phyloP scores from a whole-genome alignment of 2,329 filamentous ascomycete genomes.

The Ustulina deusta region DNA sequence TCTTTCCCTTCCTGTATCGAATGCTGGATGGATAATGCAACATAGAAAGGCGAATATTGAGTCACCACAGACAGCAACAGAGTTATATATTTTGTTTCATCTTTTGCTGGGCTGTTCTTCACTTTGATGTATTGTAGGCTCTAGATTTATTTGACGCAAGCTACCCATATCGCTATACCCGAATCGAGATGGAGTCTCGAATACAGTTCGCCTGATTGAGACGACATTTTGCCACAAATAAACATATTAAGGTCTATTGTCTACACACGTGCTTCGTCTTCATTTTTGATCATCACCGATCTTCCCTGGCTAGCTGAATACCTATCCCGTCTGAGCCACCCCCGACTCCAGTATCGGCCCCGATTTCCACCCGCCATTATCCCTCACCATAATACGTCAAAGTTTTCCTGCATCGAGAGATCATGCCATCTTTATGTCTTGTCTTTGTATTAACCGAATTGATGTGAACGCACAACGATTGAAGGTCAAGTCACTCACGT shows the following conservation, averaged over 20 bases:
- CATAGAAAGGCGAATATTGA: too few relatives aligned
- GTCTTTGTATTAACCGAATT: neutral
- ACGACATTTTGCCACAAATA: neutral
- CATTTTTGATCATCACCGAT: neutral
- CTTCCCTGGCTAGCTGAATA: neutral
- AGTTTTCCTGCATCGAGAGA: neutral
- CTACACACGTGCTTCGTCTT: constrained; percentile 5
- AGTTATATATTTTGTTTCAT: too few relatives aligned
- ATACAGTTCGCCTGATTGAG: neutral
- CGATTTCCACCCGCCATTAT: constrained; percentile 9
- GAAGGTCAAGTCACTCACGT: neutral
- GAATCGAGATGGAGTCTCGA: neutral
- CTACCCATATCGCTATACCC: neutral
- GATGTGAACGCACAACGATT: neutral
- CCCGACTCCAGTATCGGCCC: constrained; percentile 20
- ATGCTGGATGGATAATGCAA: too few relatives aligned
- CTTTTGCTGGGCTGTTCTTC: too few relatives aligned
- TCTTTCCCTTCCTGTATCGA: too few relatives aligned
- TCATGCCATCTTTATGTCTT: neutral
- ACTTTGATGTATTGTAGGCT: neutral
- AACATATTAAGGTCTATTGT: constrained; percentile 22
- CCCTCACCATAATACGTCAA: constrained; percentile 8
- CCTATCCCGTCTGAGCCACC: constrained; percentile 15
- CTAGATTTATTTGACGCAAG: neutral
- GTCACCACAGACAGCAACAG: neutral